phyloP scores from a whole-genome alignment of 2,329 filamentous ascomycete genomes.

The Bipolaris gigantea region DNA sequence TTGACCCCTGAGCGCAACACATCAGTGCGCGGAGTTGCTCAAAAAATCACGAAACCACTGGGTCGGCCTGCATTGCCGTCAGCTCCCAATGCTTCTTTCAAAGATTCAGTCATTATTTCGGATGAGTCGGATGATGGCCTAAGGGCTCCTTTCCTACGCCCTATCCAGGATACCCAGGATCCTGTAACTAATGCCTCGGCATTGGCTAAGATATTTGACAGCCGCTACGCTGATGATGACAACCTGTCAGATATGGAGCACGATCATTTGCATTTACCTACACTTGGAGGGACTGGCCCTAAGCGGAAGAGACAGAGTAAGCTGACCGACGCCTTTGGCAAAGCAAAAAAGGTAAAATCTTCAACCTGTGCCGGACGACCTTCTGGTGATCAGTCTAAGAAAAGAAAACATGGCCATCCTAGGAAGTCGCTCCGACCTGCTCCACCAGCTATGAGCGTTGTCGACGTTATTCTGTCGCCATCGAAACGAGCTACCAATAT shows the following conservation, averaged over 20 bases:
- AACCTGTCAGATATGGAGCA: constrained; percentile 49
- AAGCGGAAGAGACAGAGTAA: constrained; percentile 44
- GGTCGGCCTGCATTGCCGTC: constrained; percentile 1
- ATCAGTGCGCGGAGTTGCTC: constrained; percentile 41
- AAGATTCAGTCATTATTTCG: constrained; percentile 34
- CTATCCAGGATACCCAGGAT: constrained; percentile 21
- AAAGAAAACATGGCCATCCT: constrained; percentile 11
- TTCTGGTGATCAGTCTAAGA: not conserved
- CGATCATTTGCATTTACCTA: constrained; percentile 47
- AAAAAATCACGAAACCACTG: constrained; percentile 24
- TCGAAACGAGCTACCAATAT: constrained; percentile 34
- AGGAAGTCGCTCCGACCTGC: constrained; percentile 16
- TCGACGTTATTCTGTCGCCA: constrained; percentile 52
- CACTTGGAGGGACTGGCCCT: constrained; percentile 21
- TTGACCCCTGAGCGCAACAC: constrained; percentile 28
- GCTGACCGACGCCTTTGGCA: constrained; percentile 41
- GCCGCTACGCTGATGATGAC: constrained; percentile 28
- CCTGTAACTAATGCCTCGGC: constrained; percentile 22
- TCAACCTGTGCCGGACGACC: constrained; percentile 1
- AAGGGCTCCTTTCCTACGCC: constrained; percentile 4
- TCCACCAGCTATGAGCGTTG: constrained; percentile 50
- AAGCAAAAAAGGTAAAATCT: constrained; percentile 21
- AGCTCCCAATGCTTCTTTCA: constrained; percentile 11
- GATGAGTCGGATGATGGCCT: constrained; percentile 40
- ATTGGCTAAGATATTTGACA: constrained; percentile 30